Evolutionary conservation across 352 stramenopile genomes (phyloP).

Genomic region (Pythium coloratum): DNA sequence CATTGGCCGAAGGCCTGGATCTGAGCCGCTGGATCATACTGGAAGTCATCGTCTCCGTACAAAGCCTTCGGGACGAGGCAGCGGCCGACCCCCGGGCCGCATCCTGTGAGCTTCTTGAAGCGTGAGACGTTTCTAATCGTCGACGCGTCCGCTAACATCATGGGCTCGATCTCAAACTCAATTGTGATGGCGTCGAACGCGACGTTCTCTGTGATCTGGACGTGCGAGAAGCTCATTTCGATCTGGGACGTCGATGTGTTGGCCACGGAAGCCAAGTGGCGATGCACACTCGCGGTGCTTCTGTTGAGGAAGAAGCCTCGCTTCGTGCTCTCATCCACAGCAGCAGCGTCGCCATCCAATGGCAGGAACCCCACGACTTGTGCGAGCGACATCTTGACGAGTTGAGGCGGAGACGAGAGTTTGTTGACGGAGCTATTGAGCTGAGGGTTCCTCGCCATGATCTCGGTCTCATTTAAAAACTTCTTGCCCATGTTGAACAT

Average conservation of each 20-base stretch:
- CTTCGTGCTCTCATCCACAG: not conserved
- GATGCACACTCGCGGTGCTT: not conserved
- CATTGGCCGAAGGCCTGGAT: not conserved
- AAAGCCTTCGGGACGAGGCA: not conserved
- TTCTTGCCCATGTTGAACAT: not conserved
- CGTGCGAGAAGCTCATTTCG: slow-evolving; percentile 8
- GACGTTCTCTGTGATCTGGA: not conserved
- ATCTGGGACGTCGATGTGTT: not conserved
- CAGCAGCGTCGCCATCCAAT: not conserved
- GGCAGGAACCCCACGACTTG: not conserved
- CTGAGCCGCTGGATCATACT: not conserved
- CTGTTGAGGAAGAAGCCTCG: slow-evolving; percentile 4
- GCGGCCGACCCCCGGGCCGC: not conserved
- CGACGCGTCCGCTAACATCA: not conserved
- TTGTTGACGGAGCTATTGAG: not conserved
- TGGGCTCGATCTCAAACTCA: slow-evolving; percentile 9
- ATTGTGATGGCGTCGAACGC: slow-evolving; percentile 2
- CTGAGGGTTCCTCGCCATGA: not conserved
- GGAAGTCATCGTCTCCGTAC: not conserved
- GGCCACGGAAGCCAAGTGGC: not conserved
- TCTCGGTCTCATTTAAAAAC: not conserved
- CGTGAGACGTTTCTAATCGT: not conserved
- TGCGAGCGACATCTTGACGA: not conserved
- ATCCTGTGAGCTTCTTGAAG: not conserved
- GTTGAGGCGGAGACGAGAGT: not conserved